These are phyloP conservation scores for Xerocomus cyaneibrunnescens DNA, from an alignment of 1,284 basidiomycete genomes.

Conservation along the genomic window DNA sequence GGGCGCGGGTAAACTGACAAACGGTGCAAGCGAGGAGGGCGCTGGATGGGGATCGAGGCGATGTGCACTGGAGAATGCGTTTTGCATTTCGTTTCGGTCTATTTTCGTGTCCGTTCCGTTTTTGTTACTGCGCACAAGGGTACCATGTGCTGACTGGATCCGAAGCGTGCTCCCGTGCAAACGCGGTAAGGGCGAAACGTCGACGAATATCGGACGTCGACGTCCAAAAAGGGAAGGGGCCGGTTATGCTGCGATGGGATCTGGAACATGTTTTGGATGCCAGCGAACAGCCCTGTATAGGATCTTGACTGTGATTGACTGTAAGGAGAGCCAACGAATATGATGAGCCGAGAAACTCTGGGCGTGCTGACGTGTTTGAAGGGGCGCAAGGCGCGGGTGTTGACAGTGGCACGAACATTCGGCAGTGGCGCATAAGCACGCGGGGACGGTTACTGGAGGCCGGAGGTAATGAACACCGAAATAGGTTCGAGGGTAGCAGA, in stretches of 20 bases:
- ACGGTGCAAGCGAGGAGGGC: not conserved
- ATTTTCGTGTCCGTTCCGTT: constrained; percentile 4
- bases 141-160: constrained; percentile 3
- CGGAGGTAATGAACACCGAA: not conserved
- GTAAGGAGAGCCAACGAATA: too few species aligned
- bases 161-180: constrained; percentile 1
- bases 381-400: not conserved
- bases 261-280: not conserved
- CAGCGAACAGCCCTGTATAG: not conserved
- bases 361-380: constrained; percentile 11
- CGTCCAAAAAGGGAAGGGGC: not conserved
- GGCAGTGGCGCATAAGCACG: not conserved
- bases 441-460: not conserved
- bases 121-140: not conserved
- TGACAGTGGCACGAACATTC: constrained; percentile 8
- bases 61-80: not conserved
- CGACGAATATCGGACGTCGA: constrained; percentile 4
- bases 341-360: constrained; percentile 2
- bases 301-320: not conserved
- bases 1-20: not conserved
- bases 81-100: constrained; percentile 2
- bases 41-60: constrained; percentile 7
- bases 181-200: constrained; percentile 5
- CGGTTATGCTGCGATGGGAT: not conserved
- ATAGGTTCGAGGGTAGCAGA: not conserved